A percentile compares a stretch with the other conserved stretches of the same genome.
These are phyloP conservation scores for Mycena floridula DNA, from an alignment of 768 basidiomycete genomes.

Conservation along the genomic window DNA sequence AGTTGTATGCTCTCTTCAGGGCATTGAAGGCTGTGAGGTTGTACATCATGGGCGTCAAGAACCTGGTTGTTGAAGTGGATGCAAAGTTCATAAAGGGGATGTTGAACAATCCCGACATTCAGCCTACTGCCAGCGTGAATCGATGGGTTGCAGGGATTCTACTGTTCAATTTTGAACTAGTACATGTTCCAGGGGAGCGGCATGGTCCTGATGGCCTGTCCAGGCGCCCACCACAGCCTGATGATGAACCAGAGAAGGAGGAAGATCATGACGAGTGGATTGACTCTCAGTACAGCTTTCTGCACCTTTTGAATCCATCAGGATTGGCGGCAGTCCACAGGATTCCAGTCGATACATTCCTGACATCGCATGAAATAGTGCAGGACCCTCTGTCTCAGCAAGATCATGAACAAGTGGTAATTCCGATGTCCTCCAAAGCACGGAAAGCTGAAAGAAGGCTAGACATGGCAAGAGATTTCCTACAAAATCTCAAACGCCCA, in stretches of 20 bases:
- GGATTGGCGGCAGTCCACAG: too few relatives aligned
- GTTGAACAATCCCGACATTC: conserved; percentile 23
- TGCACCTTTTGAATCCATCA: conserved; percentile 21
- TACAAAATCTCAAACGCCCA: too few relatives aligned
- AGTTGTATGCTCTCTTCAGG: conserved; percentile 11
- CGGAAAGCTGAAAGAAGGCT: too few relatives aligned
- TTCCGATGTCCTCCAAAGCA: too few relatives aligned
- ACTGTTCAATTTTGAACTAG: conserved; percentile 25
- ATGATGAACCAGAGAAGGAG: conserved; percentile 5
- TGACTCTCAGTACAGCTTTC: conserved; percentile 8
- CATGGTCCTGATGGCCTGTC: conserved; percentile 28
- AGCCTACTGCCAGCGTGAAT: conserved; percentile 28
- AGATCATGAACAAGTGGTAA: too few relatives aligned
- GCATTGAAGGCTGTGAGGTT: conserved; percentile 5
- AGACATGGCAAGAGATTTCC: too few relatives aligned
- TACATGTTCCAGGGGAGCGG: conserved; percentile 19
- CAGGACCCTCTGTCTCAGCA: too few relatives aligned
- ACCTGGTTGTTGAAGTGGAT: conserved; percentile 19
- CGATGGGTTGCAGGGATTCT: conserved; percentile 28
- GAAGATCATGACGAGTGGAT: conserved; percentile 9
- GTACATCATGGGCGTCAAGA: conserved; percentile 17
- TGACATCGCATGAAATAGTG: too few relatives aligned
- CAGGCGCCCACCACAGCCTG: conserved; percentile 7
- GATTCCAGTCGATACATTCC: too few relatives aligned
- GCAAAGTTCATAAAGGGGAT: too few relatives aligned